Evolutionary conservation across 495 filamentous ascomycete species (phyloP), one percentile per base, ranked within the genome.

Genomic region (Hypomontagnella monticulosa): DNA sequence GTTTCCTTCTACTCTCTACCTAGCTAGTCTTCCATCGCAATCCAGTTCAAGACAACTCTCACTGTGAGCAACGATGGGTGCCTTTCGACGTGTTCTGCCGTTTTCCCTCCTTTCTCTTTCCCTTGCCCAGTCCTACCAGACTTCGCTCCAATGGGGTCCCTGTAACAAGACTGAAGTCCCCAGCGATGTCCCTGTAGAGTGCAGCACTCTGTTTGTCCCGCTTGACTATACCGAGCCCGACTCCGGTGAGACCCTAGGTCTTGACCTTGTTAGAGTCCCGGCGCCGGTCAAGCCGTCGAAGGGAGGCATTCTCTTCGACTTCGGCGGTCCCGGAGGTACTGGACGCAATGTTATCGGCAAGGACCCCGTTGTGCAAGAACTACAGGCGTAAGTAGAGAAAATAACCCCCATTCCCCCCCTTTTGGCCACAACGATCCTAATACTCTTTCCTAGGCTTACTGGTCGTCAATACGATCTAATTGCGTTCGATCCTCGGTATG

Each of bases 291-390:
- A 71, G 34, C 75, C 74, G 0, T 69, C 70, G 3, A 76, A 73
- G 47, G 79, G 79, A 16, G 79, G 72, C 41, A 79, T 83, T 27
- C 63, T 79, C 32, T 62, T 82, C 67, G 80, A 82, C 70, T 80
- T 80, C 63, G 80, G 80, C 3, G 79, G 79, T 0, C 79, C 79
- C 1, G 80, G 79, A 0, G 66, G 58, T 10, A 57, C 52, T 7
- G 67, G 57, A 14, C 67, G 73, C 30, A 16, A 57, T 34, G 30
- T 16, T 18, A 30, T 67, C 34, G 38, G 64, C 5, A 52, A 20
- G 0, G 57, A 50, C 0, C n/a, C 37, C 0, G 20, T 67, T 23
- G 42, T 57, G n/a, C 18, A 43, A 7, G 55, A 61, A 10, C 33
- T 77, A 34, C 69, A 67, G 11, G 68, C 32, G 18, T 27, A 54